Conservation (phyloP, 768 basidiomycete species). For the Termitomyces sp. region DNA sequence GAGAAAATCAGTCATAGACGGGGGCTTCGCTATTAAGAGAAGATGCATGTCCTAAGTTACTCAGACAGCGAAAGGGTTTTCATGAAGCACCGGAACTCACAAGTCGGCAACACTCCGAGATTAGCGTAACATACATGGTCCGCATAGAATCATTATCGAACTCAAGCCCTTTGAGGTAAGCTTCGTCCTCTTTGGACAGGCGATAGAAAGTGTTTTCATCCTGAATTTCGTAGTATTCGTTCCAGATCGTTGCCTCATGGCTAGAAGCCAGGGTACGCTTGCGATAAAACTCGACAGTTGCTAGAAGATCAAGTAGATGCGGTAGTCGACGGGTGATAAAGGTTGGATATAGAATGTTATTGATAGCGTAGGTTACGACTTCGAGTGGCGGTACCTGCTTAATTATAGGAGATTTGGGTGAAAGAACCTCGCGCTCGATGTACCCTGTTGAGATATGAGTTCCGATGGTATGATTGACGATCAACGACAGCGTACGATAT, state of each 20-base stretch:
- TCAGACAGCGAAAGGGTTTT: background rate
- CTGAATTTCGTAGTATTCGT: constrained; percentile 19
- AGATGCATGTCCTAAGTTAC: constrained; percentile 25
- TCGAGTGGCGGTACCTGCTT: constrained; percentile 22
- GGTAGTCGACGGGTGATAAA: constrained; percentile 19
- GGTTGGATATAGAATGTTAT: constrained; percentile 23
- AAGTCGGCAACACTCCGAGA: constrained; percentile 20
- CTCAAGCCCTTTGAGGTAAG: constrained; percentile 15
- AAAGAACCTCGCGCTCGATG: constrained; percentile 17
- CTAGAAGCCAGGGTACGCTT: constrained; percentile 20
- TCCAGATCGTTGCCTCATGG: constrained; percentile 19
- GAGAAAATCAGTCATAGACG: constrained; percentile 27
- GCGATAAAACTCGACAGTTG: constrained; percentile 32
- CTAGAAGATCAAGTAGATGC: constrained; percentile 28
- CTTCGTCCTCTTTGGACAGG: constrained; percentile 14
- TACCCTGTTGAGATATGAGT: constrained; percentile 10
- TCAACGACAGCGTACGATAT: constrained; percentile 7
- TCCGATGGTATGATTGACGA: background rate
- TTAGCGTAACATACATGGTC: constrained; percentile 25
- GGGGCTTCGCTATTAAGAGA: constrained; percentile 21
- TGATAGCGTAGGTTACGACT: constrained; percentile 24
- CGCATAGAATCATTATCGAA: constrained; percentile 16
- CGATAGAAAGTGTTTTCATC: constrained; percentile 6
- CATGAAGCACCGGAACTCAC: constrained; percentile 15
- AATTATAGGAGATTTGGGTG: constrained; percentile 17